Conservation (phyloP, 2,329 filamentous ascomycete species). For the Bimuria novae-zelandiae region DNA sequence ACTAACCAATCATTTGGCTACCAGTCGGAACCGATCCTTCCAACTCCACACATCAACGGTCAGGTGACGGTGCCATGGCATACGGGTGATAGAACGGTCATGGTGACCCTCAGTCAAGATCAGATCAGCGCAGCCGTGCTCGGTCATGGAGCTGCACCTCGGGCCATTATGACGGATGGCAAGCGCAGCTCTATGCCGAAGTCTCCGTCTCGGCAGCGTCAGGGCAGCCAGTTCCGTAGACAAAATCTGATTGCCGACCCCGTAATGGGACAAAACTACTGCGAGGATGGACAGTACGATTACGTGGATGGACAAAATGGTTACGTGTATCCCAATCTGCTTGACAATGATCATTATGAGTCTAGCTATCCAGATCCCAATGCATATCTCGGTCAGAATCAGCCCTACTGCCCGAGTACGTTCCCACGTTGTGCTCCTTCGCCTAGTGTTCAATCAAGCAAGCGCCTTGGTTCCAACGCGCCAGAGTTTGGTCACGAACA, state of each 20-base stretch:
- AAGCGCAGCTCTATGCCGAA: conserved; percentile 3
- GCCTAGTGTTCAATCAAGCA: background rate
- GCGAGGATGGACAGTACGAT: no score
- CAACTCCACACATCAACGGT: background rate
- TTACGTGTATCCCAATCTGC: background rate
- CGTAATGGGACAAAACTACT: background rate
- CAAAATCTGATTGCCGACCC: background rate
- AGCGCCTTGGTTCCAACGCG: background rate
- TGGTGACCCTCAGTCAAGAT: background rate
- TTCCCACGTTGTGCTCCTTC: background rate
- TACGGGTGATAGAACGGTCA: background rate
- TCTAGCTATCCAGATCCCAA: conserved; percentile 6
- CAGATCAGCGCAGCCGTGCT: background rate
- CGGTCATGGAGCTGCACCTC: background rate
- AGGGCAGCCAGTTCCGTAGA: background rate
- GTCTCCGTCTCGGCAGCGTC: background rate
- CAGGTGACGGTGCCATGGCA: background rate
- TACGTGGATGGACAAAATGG: no score
- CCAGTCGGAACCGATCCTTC: background rate
- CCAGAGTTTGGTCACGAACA: background rate
- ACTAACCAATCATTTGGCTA: background rate
- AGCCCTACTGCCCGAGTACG: background rate
- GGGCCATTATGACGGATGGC: background rate
- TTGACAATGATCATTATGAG: background rate
- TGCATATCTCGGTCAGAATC: background rate